Percentiles rank a stretch among this genome's conserved stretches.
Evolutionary conservation across 352 stramenopile species (phyloP).

Genomic region (Phytophthora pini): DNA sequence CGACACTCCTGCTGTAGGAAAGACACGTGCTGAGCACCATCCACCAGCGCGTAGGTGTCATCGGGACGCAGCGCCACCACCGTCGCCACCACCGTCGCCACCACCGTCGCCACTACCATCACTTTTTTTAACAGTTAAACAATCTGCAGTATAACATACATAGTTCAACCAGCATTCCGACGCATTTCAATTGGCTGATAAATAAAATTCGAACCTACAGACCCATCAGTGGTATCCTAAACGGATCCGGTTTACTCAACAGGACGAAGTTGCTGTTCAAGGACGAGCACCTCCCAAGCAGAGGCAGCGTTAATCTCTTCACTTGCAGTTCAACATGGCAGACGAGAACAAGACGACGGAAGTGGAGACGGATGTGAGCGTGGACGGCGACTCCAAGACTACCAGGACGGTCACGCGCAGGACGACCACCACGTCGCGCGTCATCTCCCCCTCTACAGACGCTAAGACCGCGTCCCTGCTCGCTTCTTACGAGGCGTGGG

Average conservation of each 20-base stretch:
- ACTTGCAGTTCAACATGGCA: conserved; percentile 17
- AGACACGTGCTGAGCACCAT: conserved; percentile 15
- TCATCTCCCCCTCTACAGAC: conserved; percentile 1
- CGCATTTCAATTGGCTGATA: no score
- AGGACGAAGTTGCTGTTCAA: conserved; percentile 10
- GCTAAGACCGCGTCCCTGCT: conserved; percentile 36
- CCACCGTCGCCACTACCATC: conserved; percentile 17
- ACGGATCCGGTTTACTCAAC: conserved; percentile 16
- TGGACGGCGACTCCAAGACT: conserved; percentile 20
- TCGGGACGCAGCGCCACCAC: conserved; percentile 21
- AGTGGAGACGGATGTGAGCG: conserved; percentile 22
- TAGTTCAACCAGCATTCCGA: not conserved
- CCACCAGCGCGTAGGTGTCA: conserved; percentile 36
- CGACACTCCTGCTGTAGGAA: conserved; percentile 33
- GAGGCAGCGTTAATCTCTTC: conserved; percentile 1
- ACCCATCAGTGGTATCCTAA: no score
- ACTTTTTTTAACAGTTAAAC: not conserved
- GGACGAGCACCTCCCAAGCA: not conserved
- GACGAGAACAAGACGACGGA: conserved; percentile 26
- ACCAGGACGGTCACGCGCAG: conserved; percentile 10
- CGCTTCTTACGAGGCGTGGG: conserved; percentile 71
- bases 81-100: conserved; percentile 16
- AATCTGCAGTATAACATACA: not conserved
- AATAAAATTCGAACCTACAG: no score
- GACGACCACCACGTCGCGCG: conserved; percentile 12